Base-by-base conservation (phyloP, 2,329 filamentous ascomycete species). In the Fusarium burgessii region DNA sequence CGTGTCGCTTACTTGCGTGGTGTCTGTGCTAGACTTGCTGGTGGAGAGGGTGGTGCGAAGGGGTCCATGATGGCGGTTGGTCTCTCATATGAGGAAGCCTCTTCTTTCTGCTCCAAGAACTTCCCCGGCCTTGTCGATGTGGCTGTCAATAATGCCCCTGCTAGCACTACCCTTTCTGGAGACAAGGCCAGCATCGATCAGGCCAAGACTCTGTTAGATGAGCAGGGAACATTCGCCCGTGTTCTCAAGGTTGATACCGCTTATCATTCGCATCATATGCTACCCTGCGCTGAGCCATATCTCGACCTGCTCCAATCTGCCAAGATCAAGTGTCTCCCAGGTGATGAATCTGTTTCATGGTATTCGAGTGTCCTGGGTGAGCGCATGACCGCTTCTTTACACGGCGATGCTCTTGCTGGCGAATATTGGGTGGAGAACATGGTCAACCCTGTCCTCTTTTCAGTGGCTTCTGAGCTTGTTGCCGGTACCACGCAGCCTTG, bases 261-360 rank as follows among this genome's bases (percentile, higher is more conserved):
- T 0, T 87, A 87, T 54, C 85, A 87, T 73, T 87, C 85, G 0
- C 79, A 78, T 2, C 85, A 86, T 68, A 87, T 87, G 85, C 20
- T 49, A 15, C 49, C 60, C 5, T 74, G 68, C 17, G 64, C 58
- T 15, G 50, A 55, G 15, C 57, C 56, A 3, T 77, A 75, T 32
- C 33, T 73, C 9, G 56, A 47, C 1, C 18, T 51, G 0, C 65
- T 74, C 0, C 32, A 52, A 20, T 27, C 29, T 13, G 61, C 43
- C 23, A 29, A 52, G 2, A 27, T 73, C 45, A 33, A 54, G n/a
- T 20, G 25, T 42, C 49, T 45, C 5, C 15, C 38, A 7, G 23
- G 45, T 7, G 18, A 27, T 17, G 27, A 42, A 8, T 18, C 29
- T 25, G 57, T 58, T 38, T n/a, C 38, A 11, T 74, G 71, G 73